Percentiles rank a stretch among this genome's conserved stretches.
These are phyloP conservation scores for Apiotrichum sp. DNA, from an alignment of 1,284 basidiomycete genomes.

Conservation along the genomic window DNA sequence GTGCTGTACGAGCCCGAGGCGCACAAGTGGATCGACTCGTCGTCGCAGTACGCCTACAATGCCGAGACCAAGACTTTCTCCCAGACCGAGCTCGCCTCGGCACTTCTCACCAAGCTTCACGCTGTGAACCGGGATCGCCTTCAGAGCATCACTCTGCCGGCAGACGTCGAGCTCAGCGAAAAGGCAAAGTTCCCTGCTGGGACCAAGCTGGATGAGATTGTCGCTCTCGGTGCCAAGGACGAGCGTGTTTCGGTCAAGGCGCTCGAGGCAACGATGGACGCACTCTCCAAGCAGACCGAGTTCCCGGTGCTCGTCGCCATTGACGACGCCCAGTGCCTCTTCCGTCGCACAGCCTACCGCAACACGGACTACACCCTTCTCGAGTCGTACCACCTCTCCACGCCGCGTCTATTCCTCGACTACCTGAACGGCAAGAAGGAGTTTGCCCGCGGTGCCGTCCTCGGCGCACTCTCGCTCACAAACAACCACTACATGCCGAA, in stretches of 20 bases:
- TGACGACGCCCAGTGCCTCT: slow-evolving; percentile 81
- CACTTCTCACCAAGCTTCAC: slow-evolving; percentile 40
- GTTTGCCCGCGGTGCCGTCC: slow-evolving; percentile 51
- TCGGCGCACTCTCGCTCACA: slow-evolving; percentile 36
- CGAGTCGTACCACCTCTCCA: slow-evolving; percentile 71
- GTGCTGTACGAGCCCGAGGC: slow-evolving; percentile 81
- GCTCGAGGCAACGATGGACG: slow-evolving; percentile 60
- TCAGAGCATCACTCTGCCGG: slow-evolving; percentile 22
- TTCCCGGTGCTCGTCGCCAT: slow-evolving; percentile 74
- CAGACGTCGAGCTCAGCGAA: slow-evolving; percentile 39
- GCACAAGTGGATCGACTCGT: slow-evolving; percentile 69
- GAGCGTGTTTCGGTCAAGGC: slow-evolving; percentile 57
- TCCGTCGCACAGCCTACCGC: slow-evolving; percentile 64
- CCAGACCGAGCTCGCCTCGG: slow-evolving; percentile 55
- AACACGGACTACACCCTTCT: slow-evolving; percentile 69
- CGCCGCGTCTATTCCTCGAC: slow-evolving; percentile 71
- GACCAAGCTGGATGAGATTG: slow-evolving; percentile 56
- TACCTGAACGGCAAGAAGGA: slow-evolving; percentile 62
- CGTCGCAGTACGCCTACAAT: slow-evolving; percentile 69
- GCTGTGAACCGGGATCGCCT: slow-evolving; percentile 43
- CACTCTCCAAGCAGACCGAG: slow-evolving; percentile 63
- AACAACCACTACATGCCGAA: slow-evolving; percentile 26
- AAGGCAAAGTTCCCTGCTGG: slow-evolving; percentile 52
- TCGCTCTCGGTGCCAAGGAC: slow-evolving; percentile 57
- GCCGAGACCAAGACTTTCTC: slow-evolving; percentile 67